Conservation (phyloP, 768 basidiomycete species). For the Lyophyllum decastes region DNA sequence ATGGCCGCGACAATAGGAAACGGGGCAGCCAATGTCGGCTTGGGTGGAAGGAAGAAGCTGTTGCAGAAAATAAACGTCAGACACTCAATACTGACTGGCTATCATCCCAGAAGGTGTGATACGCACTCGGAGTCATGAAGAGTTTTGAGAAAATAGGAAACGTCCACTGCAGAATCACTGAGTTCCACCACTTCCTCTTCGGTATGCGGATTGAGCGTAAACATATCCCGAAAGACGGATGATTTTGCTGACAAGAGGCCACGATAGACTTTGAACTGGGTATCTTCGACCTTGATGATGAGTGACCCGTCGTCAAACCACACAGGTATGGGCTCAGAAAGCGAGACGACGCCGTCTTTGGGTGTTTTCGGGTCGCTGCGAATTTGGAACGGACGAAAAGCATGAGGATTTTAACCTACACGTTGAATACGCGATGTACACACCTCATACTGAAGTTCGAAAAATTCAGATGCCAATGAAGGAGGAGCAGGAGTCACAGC, state of each 20-base stretch:
- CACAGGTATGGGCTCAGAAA: neutral
- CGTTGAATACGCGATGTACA: too few relatives aligned
- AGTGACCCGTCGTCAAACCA: constrained; percentile 1
- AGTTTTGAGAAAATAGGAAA: constrained; percentile 7
- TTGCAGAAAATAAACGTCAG: neutral
- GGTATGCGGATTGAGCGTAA: neutral
- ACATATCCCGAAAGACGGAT: neutral
- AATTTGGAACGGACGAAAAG: too few relatives aligned
- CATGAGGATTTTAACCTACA: too few relatives aligned
- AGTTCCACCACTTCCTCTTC: neutral
- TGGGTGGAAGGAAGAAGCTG: constrained; percentile 9
- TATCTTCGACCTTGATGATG: neutral
- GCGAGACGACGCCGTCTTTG: too few relatives aligned
- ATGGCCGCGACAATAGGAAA: constrained; percentile 3
- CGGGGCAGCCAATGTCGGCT: neutral
- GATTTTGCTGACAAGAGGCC: neutral
- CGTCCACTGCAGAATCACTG: neutral
- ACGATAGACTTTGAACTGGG: neutral
- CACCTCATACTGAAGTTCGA: too few relatives aligned
- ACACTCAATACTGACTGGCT: too few relatives aligned
- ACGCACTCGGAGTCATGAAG: constrained; percentile 11
- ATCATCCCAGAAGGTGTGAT: neutral
- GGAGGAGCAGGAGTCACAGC: too few relatives aligned
- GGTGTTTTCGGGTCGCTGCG: too few relatives aligned
- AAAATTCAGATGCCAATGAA: too few relatives aligned